phyloP scores from a whole-genome alignment of 2,329 filamentous ascomycete genomes.

The Drechslera avenae region DNA sequence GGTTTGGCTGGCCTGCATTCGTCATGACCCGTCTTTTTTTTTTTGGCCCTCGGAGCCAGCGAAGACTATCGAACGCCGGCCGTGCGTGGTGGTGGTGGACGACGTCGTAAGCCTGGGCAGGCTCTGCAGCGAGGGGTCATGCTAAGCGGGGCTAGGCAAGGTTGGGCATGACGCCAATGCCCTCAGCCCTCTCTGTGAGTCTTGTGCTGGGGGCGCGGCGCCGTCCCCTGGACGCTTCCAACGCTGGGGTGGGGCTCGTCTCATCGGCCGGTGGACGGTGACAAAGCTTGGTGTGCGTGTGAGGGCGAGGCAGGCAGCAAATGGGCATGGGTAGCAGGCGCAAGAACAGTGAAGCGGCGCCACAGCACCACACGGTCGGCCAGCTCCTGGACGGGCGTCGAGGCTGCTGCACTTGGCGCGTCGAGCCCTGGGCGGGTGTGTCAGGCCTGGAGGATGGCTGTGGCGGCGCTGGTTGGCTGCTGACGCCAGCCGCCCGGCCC shows the following conservation, averaged over 20 bases:
- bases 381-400: slow-evolving; percentile 21
- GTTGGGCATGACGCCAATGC: slow-evolving; percentile 21
- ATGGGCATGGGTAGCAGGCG: too few species aligned
- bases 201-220: slow-evolving; percentile 37
- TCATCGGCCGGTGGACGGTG: slow-evolving; percentile 6
- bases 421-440: slow-evolving; percentile 36
- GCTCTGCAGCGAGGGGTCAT: slow-evolving; percentile 12
- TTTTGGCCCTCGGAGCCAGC: slow-evolving; percentile 33
- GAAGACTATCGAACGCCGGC: slow-evolving; percentile 45
- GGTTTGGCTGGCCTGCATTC: slow-evolving; percentile 37
- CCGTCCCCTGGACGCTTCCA: slow-evolving; percentile 20
- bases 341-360: slow-evolving; percentile 13
- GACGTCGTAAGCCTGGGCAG: slow-evolving; percentile 42
- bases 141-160: slow-evolving; percentile 23
- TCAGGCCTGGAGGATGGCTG: slow-evolving; percentile 20
- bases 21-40: slow-evolving; percentile 32
- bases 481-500: slow-evolving; percentile 31
- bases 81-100: slow-evolving; percentile 42
- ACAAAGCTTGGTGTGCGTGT: slow-evolving; percentile 16
- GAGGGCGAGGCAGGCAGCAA: slow-evolving; percentile 8
- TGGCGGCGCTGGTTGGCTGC: slow-evolving; percentile 25
- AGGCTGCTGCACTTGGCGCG: slow-evolving; percentile 38
- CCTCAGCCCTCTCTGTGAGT: slow-evolving; percentile 37
- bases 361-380: neutral
- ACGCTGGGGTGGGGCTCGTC: slow-evolving; percentile 6